Conservation (phyloP, 176 grass and related monocot species). For the Cocos nucifera region DNA sequence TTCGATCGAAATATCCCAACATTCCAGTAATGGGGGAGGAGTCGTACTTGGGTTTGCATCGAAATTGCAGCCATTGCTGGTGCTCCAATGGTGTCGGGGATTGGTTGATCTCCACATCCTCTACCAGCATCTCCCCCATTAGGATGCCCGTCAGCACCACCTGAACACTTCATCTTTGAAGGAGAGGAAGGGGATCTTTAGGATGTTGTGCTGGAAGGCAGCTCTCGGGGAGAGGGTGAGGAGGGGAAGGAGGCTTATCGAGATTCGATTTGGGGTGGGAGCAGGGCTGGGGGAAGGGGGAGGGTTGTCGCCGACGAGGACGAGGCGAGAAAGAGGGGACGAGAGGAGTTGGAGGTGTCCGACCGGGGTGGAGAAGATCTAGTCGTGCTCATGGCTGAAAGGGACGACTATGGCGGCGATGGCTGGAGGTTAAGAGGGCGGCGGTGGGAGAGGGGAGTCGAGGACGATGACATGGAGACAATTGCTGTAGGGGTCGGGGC, state of each 20-base stretch:
- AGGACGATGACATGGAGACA: constrained; percentile 57
- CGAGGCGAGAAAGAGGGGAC: constrained; percentile 34
- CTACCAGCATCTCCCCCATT: constrained; percentile 64
- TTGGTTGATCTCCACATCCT: constrained; percentile 56
- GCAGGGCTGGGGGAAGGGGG: constrained; percentile 24
- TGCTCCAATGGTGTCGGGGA: constrained; percentile 11
- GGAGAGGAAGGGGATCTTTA: neutral
- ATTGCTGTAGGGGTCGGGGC: constrained; percentile 26
- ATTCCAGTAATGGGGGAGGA: constrained; percentile 16
- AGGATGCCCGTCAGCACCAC: constrained; percentile 30
- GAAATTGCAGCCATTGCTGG: constrained; percentile 60
- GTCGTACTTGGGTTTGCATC: constrained; percentile 63
- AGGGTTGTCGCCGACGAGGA: constrained; percentile 45
- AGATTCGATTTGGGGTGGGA: constrained; percentile 23
- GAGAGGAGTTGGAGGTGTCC: constrained; percentile 70
- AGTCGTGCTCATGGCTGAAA: constrained; percentile 27
- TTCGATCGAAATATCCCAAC: neutral
- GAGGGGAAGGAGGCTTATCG: neutral
- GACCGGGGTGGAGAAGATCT: constrained; percentile 21
- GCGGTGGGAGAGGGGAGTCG: constrained; percentile 35
- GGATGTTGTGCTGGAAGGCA: constrained; percentile 33
- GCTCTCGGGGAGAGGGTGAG: constrained; percentile 53
- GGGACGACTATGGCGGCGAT: constrained; percentile 62
- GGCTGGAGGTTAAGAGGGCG: neutral
- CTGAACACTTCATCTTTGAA: constrained; percentile 64